Evolutionary conservation across 352 stramenopile genomes (phyloP).

Genomic region (Globisporangium abappressorium): DNA sequence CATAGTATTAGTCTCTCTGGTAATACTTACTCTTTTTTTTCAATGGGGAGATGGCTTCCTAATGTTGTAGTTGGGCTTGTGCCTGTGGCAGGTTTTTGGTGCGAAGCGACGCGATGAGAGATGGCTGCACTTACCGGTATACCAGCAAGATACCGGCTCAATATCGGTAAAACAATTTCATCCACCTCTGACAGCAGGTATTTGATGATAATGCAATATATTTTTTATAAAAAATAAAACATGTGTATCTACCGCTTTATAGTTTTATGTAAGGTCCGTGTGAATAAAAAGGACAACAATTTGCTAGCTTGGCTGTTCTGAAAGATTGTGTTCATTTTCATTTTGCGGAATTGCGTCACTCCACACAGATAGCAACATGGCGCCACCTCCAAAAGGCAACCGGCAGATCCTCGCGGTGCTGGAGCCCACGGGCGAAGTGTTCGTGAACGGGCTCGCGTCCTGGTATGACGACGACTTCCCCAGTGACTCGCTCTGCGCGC

Average conservation of each 20-base stretch:
- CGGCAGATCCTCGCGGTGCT: slow-evolving; percentile 43
- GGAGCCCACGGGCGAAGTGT: slow-evolving; percentile 63
- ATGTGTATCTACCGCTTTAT: too few relatives aligned
- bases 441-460: slow-evolving; percentile 76
- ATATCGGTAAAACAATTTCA: background rate
- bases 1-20: slow-evolving; percentile 6
- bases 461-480: slow-evolving; percentile 78
- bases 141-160: background rate
- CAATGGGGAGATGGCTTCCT: background rate
- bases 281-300: too few relatives aligned
- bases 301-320: background rate
- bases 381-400: slow-evolving; percentile 12
- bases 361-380: slow-evolving; percentile 3
- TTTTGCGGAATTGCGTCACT: background rate
- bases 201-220: too few relatives aligned
- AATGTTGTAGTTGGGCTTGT: background rate
- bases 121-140: slow-evolving; percentile 2
- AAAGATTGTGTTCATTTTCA: background rate
- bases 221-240: too few relatives aligned
- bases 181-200: background rate
- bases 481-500: slow-evolving; percentile 29
- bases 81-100: too few relatives aligned
- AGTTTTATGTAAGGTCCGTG: background rate
- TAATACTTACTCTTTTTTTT: background rate
- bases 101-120: slow-evolving; percentile 2